phyloP scores from a whole-genome alignment of 1,284 basidiomycete genomes.

The Bondarzewia mesenterica region DNA sequence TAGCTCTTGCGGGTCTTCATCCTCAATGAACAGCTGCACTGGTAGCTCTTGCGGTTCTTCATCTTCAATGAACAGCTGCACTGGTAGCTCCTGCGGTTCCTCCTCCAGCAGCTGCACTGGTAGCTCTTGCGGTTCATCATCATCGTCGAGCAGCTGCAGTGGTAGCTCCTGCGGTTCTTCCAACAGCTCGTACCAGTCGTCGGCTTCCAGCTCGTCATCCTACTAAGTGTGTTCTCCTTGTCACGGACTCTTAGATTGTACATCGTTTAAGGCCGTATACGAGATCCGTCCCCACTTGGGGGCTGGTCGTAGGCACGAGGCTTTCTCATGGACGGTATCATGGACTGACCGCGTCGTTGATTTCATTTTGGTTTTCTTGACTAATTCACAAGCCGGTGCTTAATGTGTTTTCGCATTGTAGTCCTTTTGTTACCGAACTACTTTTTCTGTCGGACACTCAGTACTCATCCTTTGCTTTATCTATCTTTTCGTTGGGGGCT shows the following conservation, averaged over 20 bases:
- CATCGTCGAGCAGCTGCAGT: conserved; percentile 4
- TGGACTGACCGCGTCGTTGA: not conserved
- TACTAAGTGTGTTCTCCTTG: not conserved
- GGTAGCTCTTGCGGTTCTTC: conserved; percentile 6
- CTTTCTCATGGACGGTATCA: not conserved
- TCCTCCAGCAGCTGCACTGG: conserved; percentile 2
- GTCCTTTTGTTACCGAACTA: not conserved
- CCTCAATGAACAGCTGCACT: conserved; percentile 10
- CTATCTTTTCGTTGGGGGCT: not conserved
- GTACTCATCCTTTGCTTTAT: not conserved
- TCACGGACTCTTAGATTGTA: not conserved
- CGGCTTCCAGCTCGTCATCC: not conserved
- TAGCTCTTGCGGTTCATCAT: conserved; percentile 7
- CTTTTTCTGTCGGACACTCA: not conserved
- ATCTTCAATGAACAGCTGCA: not conserved
- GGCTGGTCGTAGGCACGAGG: not conserved
- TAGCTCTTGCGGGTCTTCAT: conserved; percentile 1
- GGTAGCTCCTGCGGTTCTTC: not conserved
- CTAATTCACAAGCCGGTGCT: not conserved
- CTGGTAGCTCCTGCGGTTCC: conserved; percentile 1
- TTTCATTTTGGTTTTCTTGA: not conserved
- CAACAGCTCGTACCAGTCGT: no score
- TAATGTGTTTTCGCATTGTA: conserved; percentile 1
- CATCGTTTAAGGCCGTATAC: not conserved
- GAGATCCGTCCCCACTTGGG: not conserved